A percentile compares a stretch with the other conserved stretches of the same genome.
Conservation (phyloP, 1,284 basidiomycete species). For the Grifola frondosa region DNA sequence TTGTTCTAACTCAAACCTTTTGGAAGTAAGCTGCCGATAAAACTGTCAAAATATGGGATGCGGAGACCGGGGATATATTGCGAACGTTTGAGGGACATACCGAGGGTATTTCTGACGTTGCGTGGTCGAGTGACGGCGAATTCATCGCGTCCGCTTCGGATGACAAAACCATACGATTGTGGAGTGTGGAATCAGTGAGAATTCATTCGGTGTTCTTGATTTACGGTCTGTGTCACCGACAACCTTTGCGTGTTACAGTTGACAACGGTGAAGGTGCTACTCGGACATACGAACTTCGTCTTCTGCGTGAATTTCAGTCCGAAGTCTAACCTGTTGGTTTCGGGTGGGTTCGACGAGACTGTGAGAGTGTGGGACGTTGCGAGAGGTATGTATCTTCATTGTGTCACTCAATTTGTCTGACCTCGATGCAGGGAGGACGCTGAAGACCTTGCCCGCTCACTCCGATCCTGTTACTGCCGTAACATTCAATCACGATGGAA, state of each 20-base stretch:
- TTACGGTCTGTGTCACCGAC: too few species aligned
- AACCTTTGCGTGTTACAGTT: constrained; percentile 42
- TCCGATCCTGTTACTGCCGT: constrained; percentile 95
- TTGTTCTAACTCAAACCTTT: constrained; percentile 12
- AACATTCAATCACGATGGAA: constrained; percentile 92
- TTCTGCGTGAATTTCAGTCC: constrained; percentile 93
- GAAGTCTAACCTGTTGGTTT: constrained; percentile 84
- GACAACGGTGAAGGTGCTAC: constrained; percentile 57
- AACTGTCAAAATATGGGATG: constrained; percentile 76
- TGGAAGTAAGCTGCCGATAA: constrained; percentile 75
- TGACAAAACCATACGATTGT: constrained; percentile 82
- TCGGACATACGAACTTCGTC: constrained; percentile 91
- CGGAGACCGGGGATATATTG: constrained; percentile 67
- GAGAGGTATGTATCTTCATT: constrained; percentile 52
- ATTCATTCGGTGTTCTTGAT: neutral
- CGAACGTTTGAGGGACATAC: constrained; percentile 70
- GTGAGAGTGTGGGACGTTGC: constrained; percentile 96
- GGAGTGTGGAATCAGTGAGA: constrained; percentile 70
- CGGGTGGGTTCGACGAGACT: constrained; percentile 93
- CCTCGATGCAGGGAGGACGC: constrained; percentile 58
- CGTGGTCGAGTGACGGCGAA: constrained; percentile 81
- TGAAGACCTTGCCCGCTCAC: constrained; percentile 90
- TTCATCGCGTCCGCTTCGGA: constrained; percentile 89
- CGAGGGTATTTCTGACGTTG: constrained; percentile 85
- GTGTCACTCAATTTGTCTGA: neutral